Percentiles rank a stretch among this genome's conserved stretches.
Conservation (phyloP, 345 rosid species). For the Eucalyptus marginata region DNA sequence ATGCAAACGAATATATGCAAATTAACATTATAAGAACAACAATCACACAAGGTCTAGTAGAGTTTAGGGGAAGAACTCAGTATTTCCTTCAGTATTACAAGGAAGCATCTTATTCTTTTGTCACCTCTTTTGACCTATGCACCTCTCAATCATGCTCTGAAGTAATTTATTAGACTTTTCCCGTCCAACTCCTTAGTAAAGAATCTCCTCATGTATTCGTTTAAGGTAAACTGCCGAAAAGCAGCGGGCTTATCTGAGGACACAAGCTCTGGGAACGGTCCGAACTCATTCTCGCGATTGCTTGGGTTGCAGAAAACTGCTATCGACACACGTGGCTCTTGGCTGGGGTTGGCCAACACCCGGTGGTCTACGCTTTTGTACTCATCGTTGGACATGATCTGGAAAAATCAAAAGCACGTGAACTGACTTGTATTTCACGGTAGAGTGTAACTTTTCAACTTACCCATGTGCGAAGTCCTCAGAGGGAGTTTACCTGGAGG, state of each 20-base stretch:
- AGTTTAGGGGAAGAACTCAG: neutral
- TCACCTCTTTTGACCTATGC: neutral
- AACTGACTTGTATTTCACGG: neutral
- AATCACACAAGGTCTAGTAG: neutral
- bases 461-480: neutral
- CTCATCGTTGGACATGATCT: slow-evolving; percentile 43
- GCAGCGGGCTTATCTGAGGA: slow-evolving; percentile 21
- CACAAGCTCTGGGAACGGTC: slow-evolving; percentile 28
- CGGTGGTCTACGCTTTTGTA: slow-evolving; percentile 34
- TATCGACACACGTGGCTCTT: slow-evolving; percentile 13
- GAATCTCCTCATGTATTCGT: slow-evolving; percentile 19
- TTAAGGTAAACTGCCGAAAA: slow-evolving; percentile 11
- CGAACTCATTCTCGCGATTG: slow-evolving; percentile 6
- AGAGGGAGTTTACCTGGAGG: slow-evolving; percentile 19
- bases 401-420: neutral
- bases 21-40: neutral
- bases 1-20: neutral
- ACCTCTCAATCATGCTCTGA: slow-evolving; percentile 4
- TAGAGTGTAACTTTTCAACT: neutral
- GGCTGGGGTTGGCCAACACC: slow-evolving; percentile 27
- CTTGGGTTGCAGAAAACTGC: slow-evolving; percentile 28
- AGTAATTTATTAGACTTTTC: slow-evolving; percentile 17
- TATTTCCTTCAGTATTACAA: neutral
- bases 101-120: neutral
- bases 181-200: slow-evolving; percentile 32